Evolutionary conservation across 73 alveolate species (phyloP), one percentile per base, ranked within the genome.

Genomic region (Stentor coeruleus): DNA sequence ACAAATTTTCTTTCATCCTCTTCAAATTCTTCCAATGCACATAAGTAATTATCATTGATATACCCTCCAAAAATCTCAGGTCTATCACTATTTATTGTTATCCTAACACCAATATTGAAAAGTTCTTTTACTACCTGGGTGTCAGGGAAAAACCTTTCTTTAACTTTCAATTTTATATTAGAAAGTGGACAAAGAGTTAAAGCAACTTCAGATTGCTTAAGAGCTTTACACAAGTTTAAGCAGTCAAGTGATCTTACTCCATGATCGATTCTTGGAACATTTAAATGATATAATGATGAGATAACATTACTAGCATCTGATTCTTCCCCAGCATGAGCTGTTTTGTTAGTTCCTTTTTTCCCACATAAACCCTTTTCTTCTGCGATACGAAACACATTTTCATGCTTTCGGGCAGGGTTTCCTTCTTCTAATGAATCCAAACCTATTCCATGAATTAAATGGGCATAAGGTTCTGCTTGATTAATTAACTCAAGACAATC

Each of bases 271-370:
- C 83, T 75, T 38, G 30, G 20, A 36, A 33, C 79, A 20, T 39
- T 14, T 30, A 75, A 39, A 2, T 14, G 26, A 14, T 20, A n/a
- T 15, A 75, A n/a, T 20, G 83, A 74, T 20, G n/a, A 74, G 33
- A 36, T 14, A 11, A 75, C 83, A 28, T 15, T 20, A 36, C 83
- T 75, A 1, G 83, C 76, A 75, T 36, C 77, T 36, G 35, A 74
- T 38, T 75, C 60, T 39, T 75, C 83, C 26, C 83, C 83, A n/a
- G 83, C 83, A 75, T 75, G 83, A 15, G 83, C 83, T 20, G 30
- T 77, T n/a, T 20, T 66, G 15, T 26, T 26, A 20, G n/a, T 66
- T 20, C 79, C 36, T 1, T 66, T 33, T 1, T 66, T 31, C 33
- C 79, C 79, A 66, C 79, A 66, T 28, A 66, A 40, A 28, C 79